Conservation (phyloP, 2,329 filamentous ascomycete species). For the Pseudopithomyces maydicus region DNA sequence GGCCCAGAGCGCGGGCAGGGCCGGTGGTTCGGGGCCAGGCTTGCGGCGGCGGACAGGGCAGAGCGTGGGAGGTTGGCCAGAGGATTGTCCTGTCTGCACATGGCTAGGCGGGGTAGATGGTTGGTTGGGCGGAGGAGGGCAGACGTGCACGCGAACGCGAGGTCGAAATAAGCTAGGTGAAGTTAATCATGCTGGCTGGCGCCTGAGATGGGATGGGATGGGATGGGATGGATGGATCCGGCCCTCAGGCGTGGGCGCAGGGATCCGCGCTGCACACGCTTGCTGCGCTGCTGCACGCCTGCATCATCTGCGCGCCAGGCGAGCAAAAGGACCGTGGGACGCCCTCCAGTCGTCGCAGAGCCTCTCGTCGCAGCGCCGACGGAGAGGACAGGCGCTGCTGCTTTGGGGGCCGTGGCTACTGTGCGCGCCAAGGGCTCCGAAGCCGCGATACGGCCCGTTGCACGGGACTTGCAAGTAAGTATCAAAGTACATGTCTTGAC, state of each 20-base stretch:
- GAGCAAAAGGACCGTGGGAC: slow-evolving; percentile 2
- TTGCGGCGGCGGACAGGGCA: not conserved
- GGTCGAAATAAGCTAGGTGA: slow-evolving; percentile 19
- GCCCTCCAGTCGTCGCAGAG: not conserved
- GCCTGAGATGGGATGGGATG: slow-evolving; percentile 8
- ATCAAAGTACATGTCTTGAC: not conserved
- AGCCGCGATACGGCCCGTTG: slow-evolving; percentile 6
- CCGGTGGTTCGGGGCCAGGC: no score
- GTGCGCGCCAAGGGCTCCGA: not conserved
- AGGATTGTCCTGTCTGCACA: no score
- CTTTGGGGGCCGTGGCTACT: slow-evolving; percentile 8
- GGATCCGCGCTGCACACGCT: slow-evolving; percentile 11
- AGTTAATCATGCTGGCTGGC: slow-evolving; percentile 26
- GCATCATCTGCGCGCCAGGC: slow-evolving; percentile 8
- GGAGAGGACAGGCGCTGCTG: slow-evolving; percentile 11
- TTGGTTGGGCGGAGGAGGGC: not conserved
- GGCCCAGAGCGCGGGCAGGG: no score
- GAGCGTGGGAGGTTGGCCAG: no score
- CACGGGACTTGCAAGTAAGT: slow-evolving; percentile 8
- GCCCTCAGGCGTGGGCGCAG: slow-evolving; percentile 5
- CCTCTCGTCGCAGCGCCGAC: slow-evolving; percentile 21
- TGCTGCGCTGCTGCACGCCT: slow-evolving; percentile 9
- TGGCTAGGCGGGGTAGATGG: no score
- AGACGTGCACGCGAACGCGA: slow-evolving; percentile 13
- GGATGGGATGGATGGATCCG: slow-evolving; percentile 28